These are phyloP conservation scores for Pseudopyricularia cyperi DNA, from an alignment of 2,329 filamentous ascomycete genomes.

Conservation along the genomic window DNA sequence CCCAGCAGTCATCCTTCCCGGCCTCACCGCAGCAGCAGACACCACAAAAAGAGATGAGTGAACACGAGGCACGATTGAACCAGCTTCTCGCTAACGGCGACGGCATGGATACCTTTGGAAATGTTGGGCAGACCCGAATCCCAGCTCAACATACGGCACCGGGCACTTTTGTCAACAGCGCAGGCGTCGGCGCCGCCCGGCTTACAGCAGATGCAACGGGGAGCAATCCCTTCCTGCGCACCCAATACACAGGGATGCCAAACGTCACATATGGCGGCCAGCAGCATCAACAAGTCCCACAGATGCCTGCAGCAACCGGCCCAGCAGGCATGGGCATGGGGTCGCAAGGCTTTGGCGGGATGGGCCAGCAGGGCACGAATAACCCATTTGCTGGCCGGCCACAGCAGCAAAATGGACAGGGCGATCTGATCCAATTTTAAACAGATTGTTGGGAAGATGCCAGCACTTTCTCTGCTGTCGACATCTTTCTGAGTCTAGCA, in stretches of 20 bases:
- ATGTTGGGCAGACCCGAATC: constrained; percentile 90
- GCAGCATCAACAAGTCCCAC: constrained; percentile 15
- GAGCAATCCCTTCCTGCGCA: constrained; percentile 80
- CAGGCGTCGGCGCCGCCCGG: constrained; percentile 64
- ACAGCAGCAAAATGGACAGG: constrained; percentile 32
- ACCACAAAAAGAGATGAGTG: constrained; percentile 42
- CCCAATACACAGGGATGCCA: constrained; percentile 71
- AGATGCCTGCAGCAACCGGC: constrained; percentile 42
- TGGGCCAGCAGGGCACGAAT: constrained; percentile 23
- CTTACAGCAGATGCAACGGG: constrained; percentile 60
- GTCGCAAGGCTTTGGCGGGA: constrained; percentile 34
- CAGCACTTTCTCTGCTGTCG: not conserved
- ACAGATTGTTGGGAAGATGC: not conserved
- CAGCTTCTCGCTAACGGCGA: constrained; percentile 75
- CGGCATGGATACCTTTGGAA: constrained; percentile 93
- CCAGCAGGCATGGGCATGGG: constrained; percentile 26
- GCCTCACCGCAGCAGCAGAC: constrained; percentile 30
- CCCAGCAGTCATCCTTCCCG: constrained; percentile 12
- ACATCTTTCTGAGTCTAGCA: not conserved
- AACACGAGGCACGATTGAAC: constrained; percentile 68
- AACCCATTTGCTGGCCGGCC: constrained; percentile 48
- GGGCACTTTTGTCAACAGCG: constrained; percentile 92
- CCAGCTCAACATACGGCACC: constrained; percentile 94
- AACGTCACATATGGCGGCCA: constrained; percentile 38
- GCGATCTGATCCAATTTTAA: constrained; percentile 51